phyloP scores from a whole-genome alignment of 805 yeast genomes.

The Grigorovia humatica region DNA sequence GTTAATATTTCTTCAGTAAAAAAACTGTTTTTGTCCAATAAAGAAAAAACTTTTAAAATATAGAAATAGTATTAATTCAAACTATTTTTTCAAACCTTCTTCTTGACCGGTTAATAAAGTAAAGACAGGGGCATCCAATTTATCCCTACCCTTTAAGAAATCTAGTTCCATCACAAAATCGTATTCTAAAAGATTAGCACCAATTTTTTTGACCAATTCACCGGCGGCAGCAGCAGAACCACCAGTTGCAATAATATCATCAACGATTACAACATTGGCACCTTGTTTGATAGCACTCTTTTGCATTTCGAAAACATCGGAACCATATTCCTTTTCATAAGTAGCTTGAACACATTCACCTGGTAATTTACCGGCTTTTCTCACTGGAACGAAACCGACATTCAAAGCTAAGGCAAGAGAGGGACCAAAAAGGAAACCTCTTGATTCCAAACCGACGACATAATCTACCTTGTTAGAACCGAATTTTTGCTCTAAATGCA shows the following conservation, averaged over 20 bases:
- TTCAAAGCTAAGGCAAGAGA: constrained; percentile 80
- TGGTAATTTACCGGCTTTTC: constrained; percentile 93
- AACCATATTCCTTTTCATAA: constrained; percentile 87
- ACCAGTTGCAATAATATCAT: constrained; percentile 96
- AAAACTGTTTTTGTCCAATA: no score
- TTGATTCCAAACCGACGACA: constrained; percentile 87
- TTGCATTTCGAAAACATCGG: constrained; percentile 84
- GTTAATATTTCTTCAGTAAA: no score
- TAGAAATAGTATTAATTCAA: neutral
- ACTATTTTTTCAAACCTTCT: constrained; percentile 31
- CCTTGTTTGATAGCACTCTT: constrained; percentile 68
- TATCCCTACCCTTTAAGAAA: constrained; percentile 88
- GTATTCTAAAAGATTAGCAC: constrained; percentile 69
- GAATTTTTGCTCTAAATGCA: constrained; percentile 51
- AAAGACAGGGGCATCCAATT: constrained; percentile 75
- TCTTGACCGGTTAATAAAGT: constrained; percentile 79
- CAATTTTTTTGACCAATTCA: constrained; percentile 55
- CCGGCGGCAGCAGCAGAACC: constrained; percentile 96
- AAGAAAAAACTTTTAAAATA: no score
- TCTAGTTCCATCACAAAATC: constrained; percentile 89
- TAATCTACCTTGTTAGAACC: constrained; percentile 59
- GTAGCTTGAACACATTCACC: constrained; percentile 66
- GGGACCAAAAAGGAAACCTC: constrained; percentile 97
- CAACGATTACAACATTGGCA: constrained; percentile 76
- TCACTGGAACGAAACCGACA: constrained; percentile 88